Base-by-base conservation (phyloP, 106 monocot genomes). In the Platanthera guangdongensis region DNA sequence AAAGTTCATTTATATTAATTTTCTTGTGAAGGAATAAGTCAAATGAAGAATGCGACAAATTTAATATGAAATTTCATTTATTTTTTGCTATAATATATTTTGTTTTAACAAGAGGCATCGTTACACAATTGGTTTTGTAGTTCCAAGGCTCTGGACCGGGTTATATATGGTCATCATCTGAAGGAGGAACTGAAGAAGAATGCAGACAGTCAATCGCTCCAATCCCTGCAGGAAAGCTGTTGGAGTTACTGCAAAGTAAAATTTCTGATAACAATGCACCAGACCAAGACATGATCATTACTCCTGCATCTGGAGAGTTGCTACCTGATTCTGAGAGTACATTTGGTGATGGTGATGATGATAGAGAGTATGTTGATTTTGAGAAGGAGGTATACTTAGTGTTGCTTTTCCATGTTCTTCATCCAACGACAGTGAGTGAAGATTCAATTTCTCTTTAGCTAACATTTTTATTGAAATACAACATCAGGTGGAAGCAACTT, bases 401-500 rank as follows among this genome's bases (percentile, higher is more conserved):
- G 39, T 39, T 3, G 39, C 1, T 39, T 39, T 39, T 3, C 39
- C 39, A 39, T 39, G 39, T 39, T 39, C 39, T 39, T 39, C 39
- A 3, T 39, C 39, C 39, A 39, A 39, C 39, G 1, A 39, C 39
- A 39, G 32, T 16, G 6, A 32, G 45, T 55, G 57, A 75, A 39
- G 16, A 9, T 74, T 15, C 39, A 9, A 8, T 22, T 63, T 52
- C 70, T 12, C 16, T 48, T 70, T 47, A 16, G 70, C 47, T n/a
- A 70, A 16, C 7, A n/a, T 15, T 77, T 50, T 67, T 57, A 52
- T 10, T 80, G 46, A 47, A 71, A 39, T 77, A 22, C 45, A 30
- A 72, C 82, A 83, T 54, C 47, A 99, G 99, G 99, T 99, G 64
- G 99, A 99, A 81, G 99, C 92, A 76, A 99, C 99, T 75, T 94